phyloP scores from a whole-genome alignment of 1,284 basidiomycete species.

The Naganishia liquefaciens region DNA sequence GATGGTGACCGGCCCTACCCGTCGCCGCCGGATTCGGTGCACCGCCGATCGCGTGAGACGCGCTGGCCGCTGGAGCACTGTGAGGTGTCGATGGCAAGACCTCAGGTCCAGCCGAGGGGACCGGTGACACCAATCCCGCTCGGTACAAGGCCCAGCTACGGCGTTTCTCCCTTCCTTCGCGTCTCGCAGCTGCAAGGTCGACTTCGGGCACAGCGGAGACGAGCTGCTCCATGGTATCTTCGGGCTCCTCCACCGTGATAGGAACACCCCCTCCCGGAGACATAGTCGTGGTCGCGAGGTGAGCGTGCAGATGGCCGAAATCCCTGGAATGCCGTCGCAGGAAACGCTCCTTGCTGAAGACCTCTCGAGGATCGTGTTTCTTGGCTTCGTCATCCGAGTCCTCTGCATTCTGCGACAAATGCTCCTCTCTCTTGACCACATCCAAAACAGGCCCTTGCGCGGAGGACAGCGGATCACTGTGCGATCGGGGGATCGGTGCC shows the following conservation, averaged over 20 bases:
- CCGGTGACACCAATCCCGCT: conserved; percentile 27
- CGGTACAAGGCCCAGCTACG: conserved; percentile 32
- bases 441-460: not conserved
- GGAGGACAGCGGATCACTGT: conserved; percentile 15
- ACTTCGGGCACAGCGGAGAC: conserved; percentile 6
- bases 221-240: conserved; percentile 17
- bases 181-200: conserved; percentile 16
- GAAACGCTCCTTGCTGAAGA: conserved; percentile 31
- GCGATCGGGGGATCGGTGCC: conserved; percentile 14
- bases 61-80: conserved; percentile 6
- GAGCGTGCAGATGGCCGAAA: conserved; percentile 32
- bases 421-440: not conserved
- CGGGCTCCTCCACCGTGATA: not conserved
- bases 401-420: not conserved
- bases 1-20: conserved; percentile 20
- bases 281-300: not conserved
- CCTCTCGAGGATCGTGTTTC: conserved; percentile 20
- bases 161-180: conserved; percentile 33
- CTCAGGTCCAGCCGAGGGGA: not conserved
- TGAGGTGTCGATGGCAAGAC: conserved; percentile 11
- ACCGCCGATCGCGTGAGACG: conserved; percentile 3
- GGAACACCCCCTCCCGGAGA: not conserved
- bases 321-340: conserved; percentile 34
- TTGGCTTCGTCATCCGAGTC: conserved; percentile 24
- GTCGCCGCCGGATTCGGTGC: not conserved